Evolutionary conservation across 495 filamentous ascomycete genomes (phyloP).

Genomic region (Friedmanniomyces endolithicus): DNA sequence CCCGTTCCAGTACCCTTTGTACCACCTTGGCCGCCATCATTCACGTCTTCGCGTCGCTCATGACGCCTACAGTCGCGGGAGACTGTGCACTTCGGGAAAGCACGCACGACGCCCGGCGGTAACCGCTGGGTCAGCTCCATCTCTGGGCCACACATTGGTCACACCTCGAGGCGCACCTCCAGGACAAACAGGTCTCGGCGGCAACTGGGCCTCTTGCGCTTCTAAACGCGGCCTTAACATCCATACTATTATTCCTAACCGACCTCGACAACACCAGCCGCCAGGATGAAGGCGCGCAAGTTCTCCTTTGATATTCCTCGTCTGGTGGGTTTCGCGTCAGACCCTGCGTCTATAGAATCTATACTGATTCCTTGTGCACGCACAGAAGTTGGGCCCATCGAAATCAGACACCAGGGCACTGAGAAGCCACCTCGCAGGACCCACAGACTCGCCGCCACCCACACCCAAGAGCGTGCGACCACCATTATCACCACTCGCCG

Average conservation of each 20-base stretch:
- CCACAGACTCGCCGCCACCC: constrained; percentile 15
- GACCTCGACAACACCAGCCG: neutral
- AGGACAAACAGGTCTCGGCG: no score
- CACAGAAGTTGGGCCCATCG: constrained; percentile 20
- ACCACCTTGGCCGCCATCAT: no score
- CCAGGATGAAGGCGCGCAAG: constrained; percentile 22
- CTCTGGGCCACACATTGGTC: no score
- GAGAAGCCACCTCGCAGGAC: constrained; percentile 15
- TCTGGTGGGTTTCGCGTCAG: constrained; percentile 10
- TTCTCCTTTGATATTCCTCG: constrained; percentile 27
- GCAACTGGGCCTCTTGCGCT: neutral
- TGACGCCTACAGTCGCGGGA: no score
- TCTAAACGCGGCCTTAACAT: neutral
- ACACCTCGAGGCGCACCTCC: no score
- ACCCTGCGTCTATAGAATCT: neutral
- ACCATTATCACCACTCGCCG: constrained; percentile 22
- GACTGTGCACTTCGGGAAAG: no score
- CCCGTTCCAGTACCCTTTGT: no score
- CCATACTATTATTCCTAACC: neutral
- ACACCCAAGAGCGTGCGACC: constrained; percentile 29
- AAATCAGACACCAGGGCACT: constrained; percentile 17
- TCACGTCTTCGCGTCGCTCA: no score
- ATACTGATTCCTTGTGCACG: neutral
- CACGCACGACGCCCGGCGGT: no score
- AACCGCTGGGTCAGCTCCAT: no score